Conservation (phyloP, 805 yeast species). For the Hanseniaspora osmophila region DNA sequence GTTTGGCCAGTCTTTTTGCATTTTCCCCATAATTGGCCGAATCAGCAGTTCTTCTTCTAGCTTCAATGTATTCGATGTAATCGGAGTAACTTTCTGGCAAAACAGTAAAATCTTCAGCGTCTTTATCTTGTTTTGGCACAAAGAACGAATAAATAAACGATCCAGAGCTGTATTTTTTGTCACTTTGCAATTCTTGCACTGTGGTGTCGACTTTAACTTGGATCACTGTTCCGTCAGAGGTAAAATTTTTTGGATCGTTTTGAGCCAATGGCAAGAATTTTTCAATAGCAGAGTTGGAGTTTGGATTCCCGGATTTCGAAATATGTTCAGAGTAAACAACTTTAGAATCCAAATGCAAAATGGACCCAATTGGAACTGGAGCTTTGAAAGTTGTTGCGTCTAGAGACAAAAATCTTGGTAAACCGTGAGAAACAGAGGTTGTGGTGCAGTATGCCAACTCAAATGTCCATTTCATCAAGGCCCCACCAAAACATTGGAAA, state of each 20-base stretch:
- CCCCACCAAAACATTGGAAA: constrained; percentile 91
- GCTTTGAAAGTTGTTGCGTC: constrained; percentile 86
- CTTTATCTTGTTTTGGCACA: constrained; percentile 47
- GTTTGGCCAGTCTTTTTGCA: not conserved
- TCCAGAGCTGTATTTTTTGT: constrained; percentile 58
- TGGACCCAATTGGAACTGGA: constrained; percentile 93
- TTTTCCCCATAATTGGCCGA: constrained; percentile 50
- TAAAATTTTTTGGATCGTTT: constrained; percentile 33
- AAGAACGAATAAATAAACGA: constrained; percentile 80
- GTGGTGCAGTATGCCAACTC: constrained; percentile 90
- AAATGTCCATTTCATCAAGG: constrained; percentile 78
- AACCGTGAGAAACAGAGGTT: constrained; percentile 72
- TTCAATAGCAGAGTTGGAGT: constrained; percentile 13
- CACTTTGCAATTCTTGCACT: constrained; percentile 54
- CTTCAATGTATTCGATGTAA: constrained; percentile 84
- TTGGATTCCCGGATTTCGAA: constrained; percentile 18
- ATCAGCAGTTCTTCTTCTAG: constrained; percentile 77
- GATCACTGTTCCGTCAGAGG: constrained; percentile 69
- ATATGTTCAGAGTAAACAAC: constrained; percentile 72
- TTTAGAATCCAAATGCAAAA: constrained; percentile 65
- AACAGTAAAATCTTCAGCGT: constrained; percentile 28
- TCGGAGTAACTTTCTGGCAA: constrained; percentile 80
- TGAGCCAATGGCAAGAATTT: constrained; percentile 37
- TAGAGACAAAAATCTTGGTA: constrained; percentile 78
- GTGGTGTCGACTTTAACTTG: constrained; percentile 82